These are phyloP conservation scores for Inonotus obliquus DNA, from an alignment of 1,284 basidiomycete species.

Conservation along the genomic window DNA sequence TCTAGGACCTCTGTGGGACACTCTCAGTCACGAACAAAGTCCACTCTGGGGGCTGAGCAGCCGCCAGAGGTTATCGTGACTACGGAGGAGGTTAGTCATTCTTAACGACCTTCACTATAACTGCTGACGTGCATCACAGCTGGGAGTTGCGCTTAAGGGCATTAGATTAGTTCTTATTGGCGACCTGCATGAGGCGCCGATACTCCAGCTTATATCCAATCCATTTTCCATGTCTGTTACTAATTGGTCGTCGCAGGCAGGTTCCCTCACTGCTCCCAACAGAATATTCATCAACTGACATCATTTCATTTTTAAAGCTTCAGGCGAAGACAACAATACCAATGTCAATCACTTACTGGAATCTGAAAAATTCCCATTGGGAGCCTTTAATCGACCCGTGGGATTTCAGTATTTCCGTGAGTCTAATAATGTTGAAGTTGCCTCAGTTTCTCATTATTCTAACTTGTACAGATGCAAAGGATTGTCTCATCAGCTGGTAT, in stretches of 20 bases:
- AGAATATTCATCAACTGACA: neutral
- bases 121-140: slow-evolving; percentile 36
- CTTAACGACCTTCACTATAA: neutral
- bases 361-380: slow-evolving; percentile 97
- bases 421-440: slow-evolving; percentile 23
- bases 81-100: slow-evolving; percentile 16
- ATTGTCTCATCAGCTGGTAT: slow-evolving; percentile 49
- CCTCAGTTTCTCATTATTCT: slow-evolving; percentile 1
- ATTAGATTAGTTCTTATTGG: slow-evolving; percentile 94
- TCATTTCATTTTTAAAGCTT: slow-evolving; percentile 45
- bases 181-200: slow-evolving; percentile 92
- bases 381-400: slow-evolving; percentile 99
- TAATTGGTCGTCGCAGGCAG: slow-evolving; percentile 93
- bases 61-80: slow-evolving; percentile 17
- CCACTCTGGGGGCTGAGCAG: neutral
- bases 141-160: slow-evolving; percentile 83
- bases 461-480: slow-evolving; percentile 45
- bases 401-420: slow-evolving; percentile 77
- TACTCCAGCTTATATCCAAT: slow-evolving; percentile 85
- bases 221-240: slow-evolving; percentile 81
- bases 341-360: slow-evolving; percentile 92
- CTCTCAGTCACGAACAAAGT: neutral
- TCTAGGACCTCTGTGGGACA: slow-evolving; percentile 69
- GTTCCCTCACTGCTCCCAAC: slow-evolving; percentile 7
- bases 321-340: slow-evolving; percentile 78